A percentile compares a stretch with the other conserved stretches of the same genome.
These are phyloP conservation scores for Heterobasidion parviporum DNA, from an alignment of 1,284 basidiomycete species.

Conservation along the genomic window DNA sequence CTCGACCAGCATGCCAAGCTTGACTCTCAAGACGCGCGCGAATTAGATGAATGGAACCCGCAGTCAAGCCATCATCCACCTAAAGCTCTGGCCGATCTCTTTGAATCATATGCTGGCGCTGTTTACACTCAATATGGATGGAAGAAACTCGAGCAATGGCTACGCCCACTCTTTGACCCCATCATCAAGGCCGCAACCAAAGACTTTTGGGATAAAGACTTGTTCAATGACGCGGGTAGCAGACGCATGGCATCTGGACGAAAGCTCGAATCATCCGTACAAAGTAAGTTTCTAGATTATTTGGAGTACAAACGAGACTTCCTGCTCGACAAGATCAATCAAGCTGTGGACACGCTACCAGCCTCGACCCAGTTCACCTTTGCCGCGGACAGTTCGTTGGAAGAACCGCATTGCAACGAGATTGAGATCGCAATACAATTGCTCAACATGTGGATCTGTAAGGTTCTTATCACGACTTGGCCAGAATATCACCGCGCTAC, in stretches of 20 bases:
- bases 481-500: conserved; percentile 17
- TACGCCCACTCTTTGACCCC: conserved; percentile 17
- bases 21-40: conserved; percentile 9
- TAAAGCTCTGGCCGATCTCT: conserved; percentile 23
- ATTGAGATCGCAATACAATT: conserved; percentile 21
- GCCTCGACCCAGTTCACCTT: conserved; percentile 10
- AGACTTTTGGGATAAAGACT: conserved; percentile 13
- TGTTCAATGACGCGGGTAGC: background rate
- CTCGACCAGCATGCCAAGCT: conserved; percentile 18
- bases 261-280: background rate
- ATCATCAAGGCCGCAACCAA: conserved; percentile 18
- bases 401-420: conserved; percentile 12
- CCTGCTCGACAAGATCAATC: conserved; percentile 7
- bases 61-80: conserved; percentile 14
- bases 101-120: conserved; percentile 24
- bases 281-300: conserved; percentile 9
- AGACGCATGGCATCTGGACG: background rate
- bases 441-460: conserved; percentile 23
- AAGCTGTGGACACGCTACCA: conserved; percentile 6
- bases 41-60: conserved; percentile 13
- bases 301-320: conserved; percentile 7
- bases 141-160: conserved; percentile 16
- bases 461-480: conserved; percentile 14
- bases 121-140: conserved; percentile 21
- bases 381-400: conserved; percentile 8